A percentile compares a stretch with the other conserved stretches of the same genome.
Evolutionary conservation across 305 asterid species (phyloP).

Genomic region (Fraxinus albicans): DNA sequence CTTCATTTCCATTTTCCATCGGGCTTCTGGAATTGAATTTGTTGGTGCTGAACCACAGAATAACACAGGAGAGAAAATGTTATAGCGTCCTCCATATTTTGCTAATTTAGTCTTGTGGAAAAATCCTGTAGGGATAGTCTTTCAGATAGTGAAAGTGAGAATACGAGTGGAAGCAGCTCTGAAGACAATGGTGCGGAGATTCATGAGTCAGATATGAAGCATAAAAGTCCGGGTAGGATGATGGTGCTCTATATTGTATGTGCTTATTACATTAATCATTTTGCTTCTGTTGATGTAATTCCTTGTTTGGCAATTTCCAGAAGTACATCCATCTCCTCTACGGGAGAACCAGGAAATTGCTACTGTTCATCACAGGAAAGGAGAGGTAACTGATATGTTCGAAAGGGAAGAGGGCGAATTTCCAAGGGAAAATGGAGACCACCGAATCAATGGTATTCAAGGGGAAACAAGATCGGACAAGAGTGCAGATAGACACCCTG

Average conservation of each 20-base stretch:
- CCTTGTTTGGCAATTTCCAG: constrained; percentile 22
- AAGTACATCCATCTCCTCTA: constrained; percentile 49
- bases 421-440: constrained; percentile 81
- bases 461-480: constrained; percentile 47
- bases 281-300: constrained; percentile 9
- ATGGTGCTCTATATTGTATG: not conserved
- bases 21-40: not conserved
- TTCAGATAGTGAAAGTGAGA: constrained; percentile 58
- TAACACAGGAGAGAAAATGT: not conserved
- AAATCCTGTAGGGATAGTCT: constrained; percentile 46
- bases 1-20: not conserved
- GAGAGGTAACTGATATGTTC: constrained; percentile 47
- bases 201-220: constrained; percentile 47
- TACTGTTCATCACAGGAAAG: constrained; percentile 41
- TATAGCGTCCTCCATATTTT: not conserved
- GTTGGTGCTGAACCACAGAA: not conserved
- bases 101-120: constrained; percentile 7
- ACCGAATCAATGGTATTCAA: constrained; percentile 65
- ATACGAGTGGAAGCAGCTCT: constrained; percentile 49
- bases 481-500: constrained; percentile 63
- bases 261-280: not conserved
- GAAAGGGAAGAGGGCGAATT: constrained; percentile 82
- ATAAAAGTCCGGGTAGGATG: constrained; percentile 47
- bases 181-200: constrained; percentile 47
- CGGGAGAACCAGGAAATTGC: constrained; percentile 51